Conservation (phyloP, 176 grass and related monocot genomes). For the Hordeum marinum region DNA sequence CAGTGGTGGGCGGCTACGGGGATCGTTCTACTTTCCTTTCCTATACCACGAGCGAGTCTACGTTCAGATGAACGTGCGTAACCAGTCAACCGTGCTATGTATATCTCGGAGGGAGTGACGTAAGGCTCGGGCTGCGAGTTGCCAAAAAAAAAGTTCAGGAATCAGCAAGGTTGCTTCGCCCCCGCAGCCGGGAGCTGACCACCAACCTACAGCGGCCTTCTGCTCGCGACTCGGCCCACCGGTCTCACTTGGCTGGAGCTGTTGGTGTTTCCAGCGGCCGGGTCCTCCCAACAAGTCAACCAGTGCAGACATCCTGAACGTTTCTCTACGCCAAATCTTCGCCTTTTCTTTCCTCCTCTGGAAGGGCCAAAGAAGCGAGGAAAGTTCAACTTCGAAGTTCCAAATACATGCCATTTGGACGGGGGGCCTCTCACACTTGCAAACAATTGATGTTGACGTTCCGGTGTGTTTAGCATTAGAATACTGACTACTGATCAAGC, state of each 20-base stretch:
- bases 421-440: not conserved
- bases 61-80: not conserved
- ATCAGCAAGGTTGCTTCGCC: not conserved
- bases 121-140: not conserved
- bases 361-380: not conserved
- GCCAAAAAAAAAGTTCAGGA: not conserved
- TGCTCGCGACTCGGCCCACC: not conserved
- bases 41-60: not conserved
- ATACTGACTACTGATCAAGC: not conserved
- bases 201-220: not conserved
- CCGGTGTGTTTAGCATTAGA: not conserved
- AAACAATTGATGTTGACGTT: not conserved
- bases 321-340: not conserved
- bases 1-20: not conserved
- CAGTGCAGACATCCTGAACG: not conserved
- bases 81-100: not conserved
- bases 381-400: not conserved
- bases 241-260: slow-evolving; percentile 16
- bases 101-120: not conserved
- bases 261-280: slow-evolving; percentile 13
- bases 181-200: not conserved
- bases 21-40: not conserved
- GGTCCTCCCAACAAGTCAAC: slow-evolving; percentile 2
- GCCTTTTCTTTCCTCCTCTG: not conserved
- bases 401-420: not conserved